Evolutionary conservation across 805 yeast species (phyloP).

Genomic region (Metschnikowia sp.): DNA sequence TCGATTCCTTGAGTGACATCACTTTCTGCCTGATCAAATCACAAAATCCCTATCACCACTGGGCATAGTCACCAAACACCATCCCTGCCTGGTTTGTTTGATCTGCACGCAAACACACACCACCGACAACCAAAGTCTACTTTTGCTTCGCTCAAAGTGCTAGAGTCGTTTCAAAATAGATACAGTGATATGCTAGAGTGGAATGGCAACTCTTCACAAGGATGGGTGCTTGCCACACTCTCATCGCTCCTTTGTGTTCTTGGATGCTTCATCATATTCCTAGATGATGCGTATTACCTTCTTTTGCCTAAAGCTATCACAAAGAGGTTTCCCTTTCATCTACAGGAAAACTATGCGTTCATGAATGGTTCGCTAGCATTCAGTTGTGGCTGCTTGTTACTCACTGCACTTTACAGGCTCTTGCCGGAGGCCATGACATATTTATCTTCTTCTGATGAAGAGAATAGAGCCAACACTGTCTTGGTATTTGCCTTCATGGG

Average conservation of each 20-base stretch:
- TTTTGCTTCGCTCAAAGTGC: no score
- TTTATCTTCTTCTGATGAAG: conserved; percentile 27
- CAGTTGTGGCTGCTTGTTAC: conserved; percentile 76
- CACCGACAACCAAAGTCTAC: no score
- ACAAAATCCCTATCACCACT: no score
- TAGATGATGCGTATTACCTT: conserved; percentile 51
- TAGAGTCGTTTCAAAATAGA: no score
- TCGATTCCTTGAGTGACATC: no score
- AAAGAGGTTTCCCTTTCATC: conserved; percentile 42
- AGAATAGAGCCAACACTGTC: conserved; percentile 27
- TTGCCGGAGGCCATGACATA: conserved; percentile 65
- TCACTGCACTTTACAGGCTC: conserved; percentile 73
- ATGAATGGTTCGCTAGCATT: conserved; percentile 72
- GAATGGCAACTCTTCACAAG: conserved; percentile 33
- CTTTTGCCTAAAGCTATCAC: conserved; percentile 41
- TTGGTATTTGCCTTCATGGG: conserved; percentile 46
- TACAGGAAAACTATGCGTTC: conserved; percentile 59
- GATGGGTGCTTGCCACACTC: conserved; percentile 62
- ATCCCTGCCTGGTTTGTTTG: no score
- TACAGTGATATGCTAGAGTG: background rate
- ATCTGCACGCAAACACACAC: no score
- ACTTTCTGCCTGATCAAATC: no score
- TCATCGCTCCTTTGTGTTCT: conserved; percentile 67
- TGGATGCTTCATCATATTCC: conserved; percentile 66
- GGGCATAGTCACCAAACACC: no score